Percentiles rank a stretch among this genome's conserved stretches.
These are phyloP conservation scores for Harrya chromipes DNA, from an alignment of 768 basidiomycete genomes.

Conservation along the genomic window DNA sequence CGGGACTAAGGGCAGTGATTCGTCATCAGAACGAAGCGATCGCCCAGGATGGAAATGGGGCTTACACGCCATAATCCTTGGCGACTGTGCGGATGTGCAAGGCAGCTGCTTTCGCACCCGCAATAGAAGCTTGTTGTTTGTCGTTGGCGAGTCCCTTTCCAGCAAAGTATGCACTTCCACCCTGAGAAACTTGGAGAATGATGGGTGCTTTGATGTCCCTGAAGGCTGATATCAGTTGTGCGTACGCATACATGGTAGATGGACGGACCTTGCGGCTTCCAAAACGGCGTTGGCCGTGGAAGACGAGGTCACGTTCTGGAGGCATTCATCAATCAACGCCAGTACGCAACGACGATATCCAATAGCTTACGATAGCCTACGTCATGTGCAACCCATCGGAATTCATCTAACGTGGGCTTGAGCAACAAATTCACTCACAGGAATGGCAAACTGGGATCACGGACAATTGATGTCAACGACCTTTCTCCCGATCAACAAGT, in stretches of 20 bases:
- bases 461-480: slow-evolving; percentile 14
- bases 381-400: background rate
- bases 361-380: slow-evolving; percentile 72
- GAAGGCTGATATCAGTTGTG: slow-evolving; percentile 11
- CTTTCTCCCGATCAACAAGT: background rate
- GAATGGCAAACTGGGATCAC: slow-evolving; percentile 68
- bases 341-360: background rate
- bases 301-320: slow-evolving; percentile 93
- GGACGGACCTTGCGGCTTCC: slow-evolving; percentile 82
- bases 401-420: background rate
- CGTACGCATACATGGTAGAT: background rate
- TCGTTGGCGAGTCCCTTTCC: slow-evolving; percentile 96
- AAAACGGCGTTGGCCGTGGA: slow-evolving; percentile 92
- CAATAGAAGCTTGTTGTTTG: slow-evolving; percentile 91
- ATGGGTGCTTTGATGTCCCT: slow-evolving; percentile 97
- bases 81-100: slow-evolving; percentile 87
- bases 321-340: background rate
- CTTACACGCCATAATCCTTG: slow-evolving; percentile 89
- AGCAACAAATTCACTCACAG: slow-evolving; percentile 49
- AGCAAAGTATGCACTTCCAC: slow-evolving; percentile 92
- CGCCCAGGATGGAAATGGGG: slow-evolving; percentile 16
- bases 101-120: slow-evolving; percentile 91
- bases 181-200: slow-evolving; percentile 97
- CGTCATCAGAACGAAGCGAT: background rate
- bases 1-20: slow-evolving; percentile 58